These are phyloP conservation scores for Arthroderma uncinatum DNA, from an alignment of 2,329 filamentous ascomycete species.

Conservation along the genomic window DNA sequence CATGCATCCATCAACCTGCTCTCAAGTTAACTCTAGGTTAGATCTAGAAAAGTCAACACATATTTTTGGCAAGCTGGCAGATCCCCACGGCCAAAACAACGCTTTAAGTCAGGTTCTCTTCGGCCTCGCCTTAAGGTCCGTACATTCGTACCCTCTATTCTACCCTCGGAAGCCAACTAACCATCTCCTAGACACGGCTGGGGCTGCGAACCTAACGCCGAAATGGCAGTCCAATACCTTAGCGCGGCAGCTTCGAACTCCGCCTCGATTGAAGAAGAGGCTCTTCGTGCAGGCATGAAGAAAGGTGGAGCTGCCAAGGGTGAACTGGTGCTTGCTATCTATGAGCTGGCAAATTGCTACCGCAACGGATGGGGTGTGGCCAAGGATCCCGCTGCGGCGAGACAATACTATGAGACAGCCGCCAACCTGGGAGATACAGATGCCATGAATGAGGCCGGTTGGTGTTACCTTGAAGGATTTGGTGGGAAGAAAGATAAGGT, in stretches of 20 bases:
- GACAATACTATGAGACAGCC: slow-evolving; percentile 91
- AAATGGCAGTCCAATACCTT: slow-evolving; percentile 69
- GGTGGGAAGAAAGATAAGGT: slow-evolving; percentile 98
- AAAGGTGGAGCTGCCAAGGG: slow-evolving; percentile 93
- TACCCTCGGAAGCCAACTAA: slow-evolving; percentile 3
- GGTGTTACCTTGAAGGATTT: slow-evolving; percentile 96
- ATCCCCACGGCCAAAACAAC: slow-evolving; percentile 77
- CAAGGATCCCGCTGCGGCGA: slow-evolving; percentile 73
- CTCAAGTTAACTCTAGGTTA: slow-evolving; percentile 16
- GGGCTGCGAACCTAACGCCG: slow-evolving; percentile 66
- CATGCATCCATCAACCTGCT: not conserved
- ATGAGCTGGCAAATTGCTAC: slow-evolving; percentile 68
- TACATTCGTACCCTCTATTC: slow-evolving; percentile 17
- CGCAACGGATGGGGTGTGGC: slow-evolving; percentile 87
- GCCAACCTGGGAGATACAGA: slow-evolving; percentile 94
- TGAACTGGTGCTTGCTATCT: slow-evolving; percentile 91
- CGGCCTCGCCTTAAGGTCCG: slow-evolving; percentile 74
- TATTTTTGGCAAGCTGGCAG: slow-evolving; percentile 73
- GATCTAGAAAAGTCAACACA: slow-evolving; percentile 67
- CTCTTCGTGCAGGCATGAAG: slow-evolving; percentile 75
- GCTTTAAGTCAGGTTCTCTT: slow-evolving; percentile 92
- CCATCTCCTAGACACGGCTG: slow-evolving; percentile 62
- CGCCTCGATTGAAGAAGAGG: slow-evolving; percentile 72
- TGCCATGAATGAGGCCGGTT: slow-evolving; percentile 92
- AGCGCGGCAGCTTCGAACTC: slow-evolving; percentile 83